Evolutionary conservation across 2,329 filamentous ascomycete genomes (phyloP), one percentile per base, ranked within the genome.

Genomic region (Xylariaceae sp.): DNA sequence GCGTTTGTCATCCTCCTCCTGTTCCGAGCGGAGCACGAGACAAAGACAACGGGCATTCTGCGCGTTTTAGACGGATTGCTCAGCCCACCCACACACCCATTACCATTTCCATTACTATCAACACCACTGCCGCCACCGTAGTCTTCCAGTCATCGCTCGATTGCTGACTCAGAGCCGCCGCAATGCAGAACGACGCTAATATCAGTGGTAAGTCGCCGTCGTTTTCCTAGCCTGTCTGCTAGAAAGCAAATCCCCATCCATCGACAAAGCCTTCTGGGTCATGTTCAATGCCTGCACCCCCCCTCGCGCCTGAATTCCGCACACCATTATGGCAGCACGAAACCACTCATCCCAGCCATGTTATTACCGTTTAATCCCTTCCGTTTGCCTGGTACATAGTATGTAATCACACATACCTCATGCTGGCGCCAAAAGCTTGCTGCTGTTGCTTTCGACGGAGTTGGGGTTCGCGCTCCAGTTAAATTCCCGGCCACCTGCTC

Each of bases 321-420:
- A 39, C 47, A 40, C 29, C 36, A 41, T 18, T 37, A 41, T 44
- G 33, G 47, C 41, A 31, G 42, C 40, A 37, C 37, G 26, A 43
- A 19, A 36, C 22, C 22, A 11, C 22, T 11, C 22, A 26, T 43
- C 41, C 38, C 40, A 36, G 37, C 45, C 40, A 45, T 52, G 51
- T 39, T 44, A 43, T 44, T 48, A 49, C 55, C 56, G 50, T 60
- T 52, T 52, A 55, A 53, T 56, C 51, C 51, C 52, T 50, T 50
- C 43, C 48, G 22, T 26, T 26, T 26, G 22, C 22, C 22, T 26
- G 11, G 11, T 26, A 26, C 22, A 26, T 26, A 6, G 22, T 55
- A 60, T 60, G 57, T 61, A 61, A 60, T 61, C 57, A 57, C 47
- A 46, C 54, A 54, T 56, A 52, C 46, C 49, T 55, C 49, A 55